A percentile compares a stretch with the other conserved stretches of the same genome.
Conservation (phyloP, 202 grass and related monocot genomes). For the Brachypodium distachyon region DNA sequence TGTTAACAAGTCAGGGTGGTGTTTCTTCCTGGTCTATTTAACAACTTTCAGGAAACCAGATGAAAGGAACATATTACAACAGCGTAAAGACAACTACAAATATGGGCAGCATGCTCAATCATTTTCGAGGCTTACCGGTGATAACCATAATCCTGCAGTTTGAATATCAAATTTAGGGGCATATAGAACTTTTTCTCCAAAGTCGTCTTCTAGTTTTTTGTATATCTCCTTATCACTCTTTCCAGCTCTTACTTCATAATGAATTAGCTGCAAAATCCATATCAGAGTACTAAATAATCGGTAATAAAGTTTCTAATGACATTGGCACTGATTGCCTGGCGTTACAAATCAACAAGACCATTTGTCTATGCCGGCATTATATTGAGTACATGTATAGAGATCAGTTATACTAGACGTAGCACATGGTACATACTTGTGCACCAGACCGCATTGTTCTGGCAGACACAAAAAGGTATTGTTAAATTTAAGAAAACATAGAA, state of each 20-base stretch:
- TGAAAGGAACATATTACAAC: background rate
- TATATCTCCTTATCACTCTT: conserved; percentile 86
- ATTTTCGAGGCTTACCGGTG: conserved; percentile 44
- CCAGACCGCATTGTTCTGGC: background rate
- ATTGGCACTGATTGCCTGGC: background rate
- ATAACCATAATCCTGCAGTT: conserved; percentile 89
- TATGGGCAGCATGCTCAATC: background rate
- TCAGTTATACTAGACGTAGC: background rate
- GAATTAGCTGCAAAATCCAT: conserved; percentile 60
- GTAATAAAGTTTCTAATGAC: background rate
- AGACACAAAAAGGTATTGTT: background rate
- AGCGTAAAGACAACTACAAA: background rate
- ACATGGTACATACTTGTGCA: background rate
- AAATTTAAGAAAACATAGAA: background rate
- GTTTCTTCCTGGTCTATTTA: too few relatives aligned
- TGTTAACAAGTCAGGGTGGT: too few relatives aligned
- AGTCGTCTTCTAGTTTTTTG: conserved; percentile 60
- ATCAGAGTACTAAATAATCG: background rate
- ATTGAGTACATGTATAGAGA: background rate
- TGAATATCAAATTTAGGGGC: conserved; percentile 85
- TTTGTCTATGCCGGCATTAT: background rate
- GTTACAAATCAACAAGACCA: background rate
- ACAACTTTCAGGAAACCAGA: background rate
- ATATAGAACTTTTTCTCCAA: conserved; percentile 79
- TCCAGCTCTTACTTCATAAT: conserved; percentile 62